phyloP scores from a whole-genome alignment of 108 stramenopile genomes.

The Cyclotella kingstonii region DNA sequence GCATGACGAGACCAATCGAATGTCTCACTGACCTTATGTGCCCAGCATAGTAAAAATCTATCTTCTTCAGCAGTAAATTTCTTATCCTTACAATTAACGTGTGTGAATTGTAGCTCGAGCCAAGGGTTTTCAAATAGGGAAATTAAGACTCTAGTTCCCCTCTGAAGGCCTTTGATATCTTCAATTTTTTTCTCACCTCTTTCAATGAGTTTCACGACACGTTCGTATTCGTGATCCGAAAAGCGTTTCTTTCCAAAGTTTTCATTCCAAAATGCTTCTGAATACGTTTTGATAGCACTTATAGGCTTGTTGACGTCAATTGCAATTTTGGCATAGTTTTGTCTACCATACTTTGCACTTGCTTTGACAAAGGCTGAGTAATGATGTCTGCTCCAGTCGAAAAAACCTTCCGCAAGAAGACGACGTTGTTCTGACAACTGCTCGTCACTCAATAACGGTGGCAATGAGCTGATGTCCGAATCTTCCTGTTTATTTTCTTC shows the following conservation, averaged over 20 bases:
- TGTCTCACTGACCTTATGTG: constrained; percentile 72
- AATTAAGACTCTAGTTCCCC: constrained; percentile 62
- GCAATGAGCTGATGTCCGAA: constrained; percentile 45
- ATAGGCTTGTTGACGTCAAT: constrained; percentile 71
- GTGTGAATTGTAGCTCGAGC: constrained; percentile 79
- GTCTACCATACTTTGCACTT: constrained; percentile 66
- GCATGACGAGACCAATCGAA: too few species aligned
- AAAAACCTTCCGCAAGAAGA: constrained; percentile 91
- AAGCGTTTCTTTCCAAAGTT: constrained; percentile 66
- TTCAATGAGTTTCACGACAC: constrained; percentile 78
- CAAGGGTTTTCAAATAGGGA: constrained; percentile 88
- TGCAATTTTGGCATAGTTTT: constrained; percentile 60
- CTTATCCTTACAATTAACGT: constrained; percentile 55
- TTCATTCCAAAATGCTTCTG: constrained; percentile 75
- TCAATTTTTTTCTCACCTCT: constrained; percentile 79
- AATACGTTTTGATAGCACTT: constrained; percentile 54
- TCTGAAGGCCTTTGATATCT: constrained; percentile 69
- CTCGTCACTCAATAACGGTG: constrained; percentile 67
- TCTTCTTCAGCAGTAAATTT: constrained; percentile 46
- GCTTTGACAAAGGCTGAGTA: constrained; percentile 92
- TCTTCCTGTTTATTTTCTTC: constrained; percentile 22
- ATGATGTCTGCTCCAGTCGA: constrained; percentile 88
- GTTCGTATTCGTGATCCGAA: constrained; percentile 84
- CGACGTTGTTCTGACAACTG: constrained; percentile 53
- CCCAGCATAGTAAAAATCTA: constrained; percentile 52